Conservation (phyloP, 78 protist species). For the Tieghemostelium lacteum region DNA sequence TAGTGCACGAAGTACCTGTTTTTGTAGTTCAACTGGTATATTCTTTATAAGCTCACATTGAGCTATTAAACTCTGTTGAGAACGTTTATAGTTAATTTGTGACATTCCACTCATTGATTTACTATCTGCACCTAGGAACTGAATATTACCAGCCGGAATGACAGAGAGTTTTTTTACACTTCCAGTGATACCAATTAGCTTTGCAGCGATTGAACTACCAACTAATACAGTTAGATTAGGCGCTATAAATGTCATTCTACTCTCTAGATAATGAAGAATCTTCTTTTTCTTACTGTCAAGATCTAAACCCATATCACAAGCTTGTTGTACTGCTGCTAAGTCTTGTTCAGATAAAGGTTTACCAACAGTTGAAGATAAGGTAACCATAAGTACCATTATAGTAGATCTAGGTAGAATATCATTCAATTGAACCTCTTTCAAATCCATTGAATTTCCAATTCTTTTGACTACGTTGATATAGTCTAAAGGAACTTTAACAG, state of each 20-base stretch:
- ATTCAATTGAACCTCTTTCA: constrained; percentile 30
- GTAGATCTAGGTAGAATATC: constrained; percentile 68
- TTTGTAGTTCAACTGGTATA: constrained; percentile 56
- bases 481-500: constrained; percentile 86
- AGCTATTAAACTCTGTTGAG: constrained; percentile 84
- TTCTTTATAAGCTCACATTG: constrained; percentile 69
- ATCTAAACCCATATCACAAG: constrained; percentile 76
- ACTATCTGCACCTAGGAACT: constrained; percentile 77
- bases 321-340: constrained; percentile 44
- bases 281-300: constrained; percentile 49
- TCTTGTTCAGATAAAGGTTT: constrained; percentile 38
- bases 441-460: constrained; percentile 79
- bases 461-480: constrained; percentile 82
- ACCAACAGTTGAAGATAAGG: constrained; percentile 64
- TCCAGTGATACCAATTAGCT: constrained; percentile 89
- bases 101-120: constrained; percentile 79
- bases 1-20: constrained; percentile 57
- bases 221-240: constrained; percentile 86
- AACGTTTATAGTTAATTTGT: constrained; percentile 23
- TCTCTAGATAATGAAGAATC: constrained; percentile 83
- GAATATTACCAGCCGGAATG: constrained; percentile 89
- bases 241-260: constrained; percentile 89
- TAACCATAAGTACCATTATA: constrained; percentile 72
- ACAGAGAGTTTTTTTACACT: constrained; percentile 74
- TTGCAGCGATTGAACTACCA: constrained; percentile 89